A percentile compares a stretch with the other conserved stretches of the same genome.
phyloP scores from a whole-genome alignment of 2,329 filamentous ascomycete genomes.

The Diaporthe sp. region DNA sequence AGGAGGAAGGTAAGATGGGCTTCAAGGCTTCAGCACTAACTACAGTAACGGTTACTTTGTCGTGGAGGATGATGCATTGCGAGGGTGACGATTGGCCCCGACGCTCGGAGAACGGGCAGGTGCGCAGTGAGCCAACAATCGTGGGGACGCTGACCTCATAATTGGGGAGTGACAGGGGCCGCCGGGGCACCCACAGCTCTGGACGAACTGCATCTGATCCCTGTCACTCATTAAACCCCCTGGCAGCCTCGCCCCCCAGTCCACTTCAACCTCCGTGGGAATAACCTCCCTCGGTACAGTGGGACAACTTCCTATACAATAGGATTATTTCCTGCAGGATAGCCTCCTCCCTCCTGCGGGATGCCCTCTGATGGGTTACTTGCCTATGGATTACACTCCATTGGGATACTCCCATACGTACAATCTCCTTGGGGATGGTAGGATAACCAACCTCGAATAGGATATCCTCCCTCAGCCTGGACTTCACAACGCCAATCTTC shows the following conservation, averaged over 20 bases:
- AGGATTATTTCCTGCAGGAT: neutral
- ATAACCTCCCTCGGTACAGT: neutral
- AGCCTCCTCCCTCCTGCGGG: no score
- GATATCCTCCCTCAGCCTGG: neutral
- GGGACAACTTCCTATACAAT: neutral
- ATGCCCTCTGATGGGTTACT: no score
- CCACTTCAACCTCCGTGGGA: neutral
- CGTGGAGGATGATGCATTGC: constrained; percentile 24
- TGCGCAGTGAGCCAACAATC: constrained; percentile 15
- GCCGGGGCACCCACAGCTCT: neutral
- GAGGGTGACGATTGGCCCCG: constrained; percentile 18
- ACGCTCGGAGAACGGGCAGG: constrained; percentile 18
- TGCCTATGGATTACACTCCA: neutral
- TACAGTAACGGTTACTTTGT: constrained; percentile 1
- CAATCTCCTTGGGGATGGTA: neutral
- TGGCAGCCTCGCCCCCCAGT: neutral
- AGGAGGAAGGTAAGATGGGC: constrained; percentile 19
- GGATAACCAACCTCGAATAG: no score
- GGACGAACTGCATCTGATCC: constrained; percentile 30
- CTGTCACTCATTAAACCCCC: constrained; percentile 15
- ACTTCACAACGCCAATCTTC: neutral
- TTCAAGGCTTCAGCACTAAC: constrained; percentile 22
- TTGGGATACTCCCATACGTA: no score
- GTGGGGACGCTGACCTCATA: constrained; percentile 33
- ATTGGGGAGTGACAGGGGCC: constrained; percentile 5